A percentile compares a stretch with the other conserved stretches of the same genome.
Evolutionary conservation across 106 monocot genomes (phyloP).

Genomic region (Triglochin maritima): DNA sequence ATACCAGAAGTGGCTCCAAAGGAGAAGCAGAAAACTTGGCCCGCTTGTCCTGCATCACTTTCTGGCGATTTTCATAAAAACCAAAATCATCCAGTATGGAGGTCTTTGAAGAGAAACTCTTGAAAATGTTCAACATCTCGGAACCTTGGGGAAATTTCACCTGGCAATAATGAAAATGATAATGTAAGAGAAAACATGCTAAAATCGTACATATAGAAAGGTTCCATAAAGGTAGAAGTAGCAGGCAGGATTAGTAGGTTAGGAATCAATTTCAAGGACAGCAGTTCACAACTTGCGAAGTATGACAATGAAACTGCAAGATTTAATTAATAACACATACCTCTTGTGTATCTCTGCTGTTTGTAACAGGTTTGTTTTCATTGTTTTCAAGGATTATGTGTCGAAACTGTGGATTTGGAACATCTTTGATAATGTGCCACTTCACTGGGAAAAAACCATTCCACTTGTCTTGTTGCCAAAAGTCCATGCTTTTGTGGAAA

Average conservation of each 20-base stretch:
- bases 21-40: slow-evolving; percentile 10
- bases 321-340: slow-evolving; percentile 4
- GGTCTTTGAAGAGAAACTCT: slow-evolving; percentile 53
- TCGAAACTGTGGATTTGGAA: slow-evolving; percentile 37
- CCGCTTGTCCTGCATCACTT: slow-evolving; percentile 68
- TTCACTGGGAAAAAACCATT: slow-evolving; percentile 89
- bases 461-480: slow-evolving; percentile 87
- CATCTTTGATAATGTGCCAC: slow-evolving; percentile 87
- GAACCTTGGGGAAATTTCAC: slow-evolving; percentile 72
- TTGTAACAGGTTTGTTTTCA: slow-evolving; percentile 35
- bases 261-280: too few species aligned
- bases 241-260: too few species aligned
- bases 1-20: background rate
- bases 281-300: too few species aligned
- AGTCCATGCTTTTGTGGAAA: slow-evolving; percentile 56
- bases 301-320: too few species aligned
- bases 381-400: slow-evolving; percentile 61
- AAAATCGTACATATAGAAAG: too few species aligned
- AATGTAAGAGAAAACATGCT: too few species aligned
- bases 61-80: slow-evolving; percentile 83
- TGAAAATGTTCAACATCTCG: slow-evolving; percentile 77
- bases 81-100: slow-evolving; percentile 83
- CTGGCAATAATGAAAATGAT: slow-evolving; percentile 17
- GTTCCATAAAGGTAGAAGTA: too few species aligned
- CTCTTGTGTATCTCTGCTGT: slow-evolving; percentile 40